These are phyloP conservation scores for Paraphoma sp. DNA, from an alignment of 2,329 filamentous ascomycete genomes.

Conservation along the genomic window DNA sequence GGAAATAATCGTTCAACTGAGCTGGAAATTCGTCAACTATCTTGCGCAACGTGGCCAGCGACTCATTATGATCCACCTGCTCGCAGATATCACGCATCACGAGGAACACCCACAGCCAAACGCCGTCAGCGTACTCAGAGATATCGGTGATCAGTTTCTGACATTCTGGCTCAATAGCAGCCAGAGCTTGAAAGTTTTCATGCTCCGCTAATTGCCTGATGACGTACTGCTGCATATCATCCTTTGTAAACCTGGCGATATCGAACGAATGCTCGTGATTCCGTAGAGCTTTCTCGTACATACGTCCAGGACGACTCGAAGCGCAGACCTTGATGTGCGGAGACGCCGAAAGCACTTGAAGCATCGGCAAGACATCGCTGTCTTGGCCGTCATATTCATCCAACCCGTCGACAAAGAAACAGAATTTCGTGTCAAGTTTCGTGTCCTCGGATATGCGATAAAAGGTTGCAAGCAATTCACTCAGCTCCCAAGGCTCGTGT, in stretches of 20 bases:
- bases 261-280: neutral
- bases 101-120: slow-evolving; percentile 28
- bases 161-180: neutral
- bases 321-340: slow-evolving; percentile 12
- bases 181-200: neutral
- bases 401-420: slow-evolving; percentile 24
- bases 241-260: slow-evolving; percentile 3
- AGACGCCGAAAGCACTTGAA: neutral
- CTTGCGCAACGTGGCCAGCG: slow-evolving; percentile 7
- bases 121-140: slow-evolving; percentile 13
- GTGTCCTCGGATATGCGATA: slow-evolving; percentile 1
- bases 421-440: slow-evolving; percentile 5
- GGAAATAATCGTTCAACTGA: slow-evolving; percentile 19
- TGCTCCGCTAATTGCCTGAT: too few species aligned
- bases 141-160: slow-evolving; percentile 3
- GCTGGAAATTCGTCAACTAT: slow-evolving; percentile 15
- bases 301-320: slow-evolving; percentile 11
- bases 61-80: slow-evolving; percentile 8
- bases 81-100: slow-evolving; percentile 3
- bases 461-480: slow-evolving; percentile 8
- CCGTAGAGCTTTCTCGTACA: slow-evolving; percentile 8
- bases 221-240: slow-evolving; percentile 4
- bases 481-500: slow-evolving; percentile 15
- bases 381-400: slow-evolving; percentile 15
- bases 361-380: slow-evolving; percentile 4